Evolutionary conservation across 1,139 yeast species (phyloP), one percentile per base, ranked within the genome.

Genomic region (Debaryomyces psychrophilus): DNA sequence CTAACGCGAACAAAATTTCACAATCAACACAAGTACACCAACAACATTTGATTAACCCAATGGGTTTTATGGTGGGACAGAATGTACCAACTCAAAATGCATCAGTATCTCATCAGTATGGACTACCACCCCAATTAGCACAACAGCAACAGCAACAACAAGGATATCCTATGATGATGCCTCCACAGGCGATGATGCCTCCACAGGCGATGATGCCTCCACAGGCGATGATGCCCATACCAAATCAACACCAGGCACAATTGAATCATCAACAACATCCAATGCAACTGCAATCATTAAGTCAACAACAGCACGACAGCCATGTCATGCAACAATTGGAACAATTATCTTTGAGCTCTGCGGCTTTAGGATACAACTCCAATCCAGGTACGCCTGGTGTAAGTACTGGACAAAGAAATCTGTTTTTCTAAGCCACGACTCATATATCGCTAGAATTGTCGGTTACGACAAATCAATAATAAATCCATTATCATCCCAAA

Each of bases 271-370:
- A 34, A 8, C 37, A 25, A 17, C 49, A 43, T 25, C 33, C 28
- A 15, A 45, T 45, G 15, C 45, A 47, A 23, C 48, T 45, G 14
- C 46, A 48, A 34, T 49, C 50, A 37, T 29, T 38, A 8, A 38
- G 18, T 48, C 56, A 49, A 36, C 57, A 51, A 18, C 54, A 48
- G 27, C 71, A 68, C 45, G 76, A 69, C 44, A 50, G 61, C 41
- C 66, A 64, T 5, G 75, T 73, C 8, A 72, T 76, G 78, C 75
- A 71, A 54, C 81, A 76, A 53, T 71, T 76, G 56, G 80, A 76
- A 54, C 79, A 74, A 52, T 61, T 76, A 43, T 73, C 79, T 1
- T 60, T 76, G 49, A 73, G 77, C 47, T 74, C 80, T 2, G 81
- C 78, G 4, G 80, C 80, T 1, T 58, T 76, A 65, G 81, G 80